phyloP scores from a whole-genome alignment of 139 green algal genomes.

The Spirogloea muscicola region DNA sequence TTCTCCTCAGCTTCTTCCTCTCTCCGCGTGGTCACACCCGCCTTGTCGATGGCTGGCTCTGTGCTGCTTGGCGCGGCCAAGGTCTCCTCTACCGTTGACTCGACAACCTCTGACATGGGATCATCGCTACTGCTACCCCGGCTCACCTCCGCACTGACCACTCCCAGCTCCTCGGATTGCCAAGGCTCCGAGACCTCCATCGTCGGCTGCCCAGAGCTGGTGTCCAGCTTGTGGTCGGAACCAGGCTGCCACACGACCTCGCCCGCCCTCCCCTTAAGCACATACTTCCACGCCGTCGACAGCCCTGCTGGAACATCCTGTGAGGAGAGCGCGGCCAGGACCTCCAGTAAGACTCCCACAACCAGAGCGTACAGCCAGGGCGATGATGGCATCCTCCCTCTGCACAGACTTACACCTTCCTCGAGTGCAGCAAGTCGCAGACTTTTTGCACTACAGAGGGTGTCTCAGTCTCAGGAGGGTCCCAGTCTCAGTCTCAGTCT shows the following conservation, averaged over 20 bases:
- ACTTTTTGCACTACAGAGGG: background rate
- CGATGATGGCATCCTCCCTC: background rate
- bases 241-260: constrained; percentile 22
- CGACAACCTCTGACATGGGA: too few relatives aligned
- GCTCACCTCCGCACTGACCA: background rate
- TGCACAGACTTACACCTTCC: background rate
- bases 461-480: too few relatives aligned
- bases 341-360: background rate
- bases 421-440: background rate
- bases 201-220: background rate
- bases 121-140: too few relatives aligned
- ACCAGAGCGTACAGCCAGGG: too few relatives aligned
- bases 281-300: constrained; percentile 29
- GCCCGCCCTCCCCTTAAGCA: constrained; percentile 28
- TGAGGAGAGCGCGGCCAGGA: background rate
- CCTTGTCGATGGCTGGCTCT: background rate
- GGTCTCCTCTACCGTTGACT: too few relatives aligned
- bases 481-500: too few relatives aligned
- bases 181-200: background rate
- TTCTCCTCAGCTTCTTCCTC: constrained; percentile 3
- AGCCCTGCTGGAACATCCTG: constrained; percentile 10
- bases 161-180: background rate
- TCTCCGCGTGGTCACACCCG: background rate
- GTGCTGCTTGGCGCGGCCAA: background rate
- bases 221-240: constrained; percentile 4